Conservation (phyloP, 148 eudicot genomes). For the Fallopia convolvulus region DNA sequence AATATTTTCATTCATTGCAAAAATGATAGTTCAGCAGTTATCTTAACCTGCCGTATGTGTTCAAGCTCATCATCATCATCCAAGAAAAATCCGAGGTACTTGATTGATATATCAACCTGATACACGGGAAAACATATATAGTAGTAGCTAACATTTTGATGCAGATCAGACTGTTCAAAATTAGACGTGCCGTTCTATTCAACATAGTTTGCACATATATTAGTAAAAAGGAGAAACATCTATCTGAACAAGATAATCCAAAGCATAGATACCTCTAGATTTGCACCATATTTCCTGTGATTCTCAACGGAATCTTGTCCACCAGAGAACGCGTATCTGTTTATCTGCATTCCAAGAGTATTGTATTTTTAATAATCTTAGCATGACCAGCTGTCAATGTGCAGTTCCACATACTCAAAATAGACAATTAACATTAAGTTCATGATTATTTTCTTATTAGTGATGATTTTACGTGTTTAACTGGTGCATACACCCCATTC, state of each 20-base stretch:
- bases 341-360: conserved; percentile 40
- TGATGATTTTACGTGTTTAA: background rate
- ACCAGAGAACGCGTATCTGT: conserved; percentile 91
- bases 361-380: background rate
- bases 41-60: conserved; percentile 57
- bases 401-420: background rate
- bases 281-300: conserved; percentile 81
- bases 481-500: background rate
- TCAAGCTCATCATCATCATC: conserved; percentile 96
- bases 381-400: background rate
- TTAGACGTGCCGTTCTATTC: background rate
- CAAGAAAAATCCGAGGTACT: conserved; percentile 95
- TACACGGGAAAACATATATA: conserved; percentile 8
- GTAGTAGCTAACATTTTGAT: background rate
- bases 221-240: background rate
- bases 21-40: background rate
- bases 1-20: background rate
- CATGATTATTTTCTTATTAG: background rate
- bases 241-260: background rate
- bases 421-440: background rate
- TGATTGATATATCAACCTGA: conserved; percentile 87
- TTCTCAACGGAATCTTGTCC: conserved; percentile 95
- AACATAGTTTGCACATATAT: background rate
- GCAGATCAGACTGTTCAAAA: background rate
- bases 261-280: conserved; percentile 60